Evolutionary conservation across 495 filamentous ascomycete genomes (phyloP), one percentile per base, ranked within the genome.

Genomic region (Penicillium nucicola): DNA sequence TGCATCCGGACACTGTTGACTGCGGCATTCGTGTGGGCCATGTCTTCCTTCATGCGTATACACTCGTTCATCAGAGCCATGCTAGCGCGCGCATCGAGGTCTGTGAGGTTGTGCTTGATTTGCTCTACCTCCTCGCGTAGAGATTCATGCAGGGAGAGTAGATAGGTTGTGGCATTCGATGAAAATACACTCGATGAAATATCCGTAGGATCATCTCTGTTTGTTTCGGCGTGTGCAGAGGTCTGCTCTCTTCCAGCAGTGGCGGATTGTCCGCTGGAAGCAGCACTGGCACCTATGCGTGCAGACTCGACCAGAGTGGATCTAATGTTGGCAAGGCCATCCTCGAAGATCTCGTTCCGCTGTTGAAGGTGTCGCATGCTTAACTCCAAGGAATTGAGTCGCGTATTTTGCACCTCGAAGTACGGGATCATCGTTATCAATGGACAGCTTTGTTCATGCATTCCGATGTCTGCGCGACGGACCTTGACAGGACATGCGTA

Each of bases 1-100:
- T 88, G 85, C 75, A 84, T 79, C 31, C 83, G 75, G 33, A 88
- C 76, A 20, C 74, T 75, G 52, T 74, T 77, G 38, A 88, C 73
- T 13, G 82, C 84, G 5, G 85, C 83, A 46, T 83, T 84, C 1
- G 81, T 81, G 46, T 84, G 81, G 1, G 82, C 77, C 67, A 87
- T 77, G 49, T 88, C 84, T 55, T 88, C 85, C 48, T 86, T 83
- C 40, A 78, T 74, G 6, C 83, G 79, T 23, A 87, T 70, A 33
- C 72, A 82, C 63, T 88, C 85, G 60, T 84, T 87, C 72, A 88
- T 78, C 42, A 84, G 72, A 46, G 84, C 75, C 83, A 88, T 84
- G 60, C 75, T 84, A 22, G 82, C 79, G 18, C 82, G 77, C 10
- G 79, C 80, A 52, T 89, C 85, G 37, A 86, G 72, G 18, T 87